Evolutionary conservation across 2,329 filamentous ascomycete genomes (phyloP), one percentile per base, ranked within the genome.

Genomic region (Diaporthe nobilis): DNA sequence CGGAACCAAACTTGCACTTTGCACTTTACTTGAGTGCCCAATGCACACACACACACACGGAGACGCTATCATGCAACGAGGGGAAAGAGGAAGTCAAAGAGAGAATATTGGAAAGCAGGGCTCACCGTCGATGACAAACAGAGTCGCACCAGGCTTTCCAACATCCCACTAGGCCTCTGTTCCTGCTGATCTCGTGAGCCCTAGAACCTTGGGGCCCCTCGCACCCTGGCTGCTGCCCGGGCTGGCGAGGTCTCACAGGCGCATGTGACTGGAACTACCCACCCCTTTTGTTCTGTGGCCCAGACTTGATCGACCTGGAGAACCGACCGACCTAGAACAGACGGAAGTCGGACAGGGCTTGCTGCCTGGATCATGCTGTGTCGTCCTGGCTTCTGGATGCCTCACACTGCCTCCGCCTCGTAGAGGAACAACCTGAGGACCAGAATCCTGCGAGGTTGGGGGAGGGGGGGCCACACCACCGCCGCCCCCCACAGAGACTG

Each of bases 91-190:
- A 34, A 37, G 31, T 3, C 4, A 10, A 49, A 42, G 49, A 28
- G 39, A 42, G 22, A 22, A 53, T 13, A 53, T 13, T 15, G 31
- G 7, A 37, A 37, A 53, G 34, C 65, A 12, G 49, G 47, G 47
- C 47, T 55, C 65, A 55, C 20, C 34, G 42, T 55, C 49, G 49
- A 55, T 70, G 65, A 70, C 65, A 55, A 42, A 70, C 65, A 70
- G 65, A 25, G 65, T 70, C 34, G n/a, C 49, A 55, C 1, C 65
- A 55, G 34, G 13, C 49, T 28, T 13, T 25, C 49, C 47, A 70
- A 42, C 47, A 37, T n/a, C 10, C n/a, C 65, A 39, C 47, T 55
- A 39, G 65, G 12, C 34, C 37, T 70, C 34, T n/a, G 47, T 55
- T 39, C 65, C 49, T 70, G 49, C 5, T 55, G 34, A 55, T 70